Evolutionary conservation across 1,139 yeast genomes (phyloP), one percentile per base, ranked within the genome.

Genomic region (Zhuliangozyma parablackwelliae): DNA sequence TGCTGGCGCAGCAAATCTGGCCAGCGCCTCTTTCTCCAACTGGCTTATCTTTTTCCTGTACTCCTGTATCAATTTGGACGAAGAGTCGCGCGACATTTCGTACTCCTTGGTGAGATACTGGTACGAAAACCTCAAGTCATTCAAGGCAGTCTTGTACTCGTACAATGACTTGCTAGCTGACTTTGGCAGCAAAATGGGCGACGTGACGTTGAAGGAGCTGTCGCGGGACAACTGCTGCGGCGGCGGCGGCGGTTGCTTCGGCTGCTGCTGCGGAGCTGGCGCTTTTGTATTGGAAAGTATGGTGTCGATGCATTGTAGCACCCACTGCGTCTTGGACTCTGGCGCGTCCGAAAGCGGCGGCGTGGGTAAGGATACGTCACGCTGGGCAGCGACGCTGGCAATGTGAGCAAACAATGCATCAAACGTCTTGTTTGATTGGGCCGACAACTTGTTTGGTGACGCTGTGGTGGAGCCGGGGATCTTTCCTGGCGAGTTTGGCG

Each of bases 101-200:
- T 70, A 80, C 48, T 79, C 83, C 53, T 76, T 75, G 6, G 79
- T 63, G 36, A 80, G 62, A 51, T 78, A 80, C 44, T 74, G 77
- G 53, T 80, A 84, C 3, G 84, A 78, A 53, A 80, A 80, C 41
- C 80, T 75, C 39, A 80, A 63, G 50, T 80, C 87, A 39, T 66
- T 70, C 35, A 80, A 58, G 1, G 84, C 83, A 0, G 82, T 75
- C 45, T 66, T 72, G 50, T 76, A 65, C 35, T 70, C 78, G 16
- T 16, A 16, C 16, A 16, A 3, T 16, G 16, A 16, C 4, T 16
- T 16, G 16, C 4, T 16, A 16, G 16, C 16, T 3, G 16, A 3
- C 16, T 16, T 16, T 16, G 16, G 16, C 24, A 59, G 49, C 5
- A 70, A 37, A 36, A 42, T 43, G 29, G 61, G 53, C 7, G 65